Evolutionary conservation across 208 protist genomes (phyloP).

Genomic region (Leishmania guyanensis): DNA sequence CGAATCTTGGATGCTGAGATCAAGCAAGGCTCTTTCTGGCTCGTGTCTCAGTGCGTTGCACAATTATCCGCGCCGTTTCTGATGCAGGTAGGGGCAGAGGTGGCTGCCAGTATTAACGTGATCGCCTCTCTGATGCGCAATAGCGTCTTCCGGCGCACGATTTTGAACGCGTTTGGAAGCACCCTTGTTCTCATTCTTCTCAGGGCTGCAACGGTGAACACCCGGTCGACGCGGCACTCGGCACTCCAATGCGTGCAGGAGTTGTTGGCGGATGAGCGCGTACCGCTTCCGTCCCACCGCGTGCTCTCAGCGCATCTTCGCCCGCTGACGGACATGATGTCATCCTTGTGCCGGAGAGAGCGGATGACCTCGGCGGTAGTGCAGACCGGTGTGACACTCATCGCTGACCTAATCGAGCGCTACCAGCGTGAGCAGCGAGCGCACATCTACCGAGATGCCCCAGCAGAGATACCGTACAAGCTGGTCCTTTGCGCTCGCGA

Average conservation of each 20-base stretch:
- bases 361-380: constrained; percentile 74
- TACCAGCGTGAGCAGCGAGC: constrained; percentile 55
- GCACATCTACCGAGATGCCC: constrained; percentile 23
- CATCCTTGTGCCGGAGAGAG: constrained; percentile 62
- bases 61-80: constrained; percentile 48
- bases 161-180: constrained; percentile 52
- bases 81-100: constrained; percentile 37
- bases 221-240: constrained; percentile 64
- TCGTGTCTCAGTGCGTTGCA: constrained; percentile 55
- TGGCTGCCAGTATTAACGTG: constrained; percentile 57
- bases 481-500: constrained; percentile 66
- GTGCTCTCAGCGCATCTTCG: constrained; percentile 55
- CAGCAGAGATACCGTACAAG: constrained; percentile 68
- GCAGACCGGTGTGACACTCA: constrained; percentile 81
- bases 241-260: constrained; percentile 76
- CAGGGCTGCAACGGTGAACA: constrained; percentile 66
- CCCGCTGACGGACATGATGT: constrained; percentile 75
- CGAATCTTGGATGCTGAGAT: constrained; percentile 48
- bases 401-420: constrained; percentile 75
- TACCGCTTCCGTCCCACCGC: constrained; percentile 63
- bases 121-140: constrained; percentile 41
- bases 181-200: constrained; percentile 65
- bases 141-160: constrained; percentile 37
- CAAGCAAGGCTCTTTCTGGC: constrained; percentile 37
- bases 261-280: constrained; percentile 52